Percentiles rank a stretch among this genome's conserved stretches.
phyloP scores from a whole-genome alignment of 1,284 basidiomycete species.

The Microbotryomycetes sp. region DNA sequence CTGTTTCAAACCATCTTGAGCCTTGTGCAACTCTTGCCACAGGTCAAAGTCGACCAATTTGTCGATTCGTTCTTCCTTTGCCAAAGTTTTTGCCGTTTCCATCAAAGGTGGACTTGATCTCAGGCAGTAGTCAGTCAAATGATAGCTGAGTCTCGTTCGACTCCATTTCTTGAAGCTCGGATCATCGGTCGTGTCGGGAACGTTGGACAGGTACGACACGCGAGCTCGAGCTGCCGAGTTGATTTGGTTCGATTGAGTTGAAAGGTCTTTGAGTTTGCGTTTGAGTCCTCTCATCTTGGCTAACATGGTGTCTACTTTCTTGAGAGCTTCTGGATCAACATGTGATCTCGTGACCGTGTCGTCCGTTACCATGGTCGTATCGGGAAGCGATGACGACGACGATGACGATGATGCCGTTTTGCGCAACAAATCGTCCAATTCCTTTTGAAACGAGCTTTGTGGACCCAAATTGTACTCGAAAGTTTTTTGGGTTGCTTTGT shows the following conservation, averaged over 20 bases:
- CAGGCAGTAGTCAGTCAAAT: slow-evolving; percentile 87
- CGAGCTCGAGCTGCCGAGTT: slow-evolving; percentile 41
- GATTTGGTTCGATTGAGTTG: slow-evolving; percentile 8
- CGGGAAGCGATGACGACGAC: slow-evolving; percentile 40
- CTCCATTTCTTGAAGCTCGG: slow-evolving; percentile 67
- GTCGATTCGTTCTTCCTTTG: slow-evolving; percentile 63
- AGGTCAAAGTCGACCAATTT: slow-evolving; percentile 76
- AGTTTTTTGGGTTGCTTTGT: slow-evolving; percentile 67
- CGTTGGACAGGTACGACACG: slow-evolving; percentile 57
- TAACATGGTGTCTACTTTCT: slow-evolving; percentile 67
- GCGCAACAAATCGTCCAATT: slow-evolving; percentile 49
- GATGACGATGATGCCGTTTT: slow-evolving; percentile 51
- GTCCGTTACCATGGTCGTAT: neutral
- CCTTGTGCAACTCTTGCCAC: slow-evolving; percentile 59
- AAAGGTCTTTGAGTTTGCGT: slow-evolving; percentile 57
- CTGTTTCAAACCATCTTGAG: slow-evolving; percentile 66
- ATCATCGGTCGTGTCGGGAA: slow-evolving; percentile 55
- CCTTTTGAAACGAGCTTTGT: slow-evolving; percentile 39
- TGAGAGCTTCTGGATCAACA: slow-evolving; percentile 48
- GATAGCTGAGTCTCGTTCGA: slow-evolving; percentile 72
- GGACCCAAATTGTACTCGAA: slow-evolving; percentile 68
- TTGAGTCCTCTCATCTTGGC: slow-evolving; percentile 66
- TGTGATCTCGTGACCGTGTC: slow-evolving; percentile 34
- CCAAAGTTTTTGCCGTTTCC: slow-evolving; percentile 60
- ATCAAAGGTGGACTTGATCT: slow-evolving; percentile 55